Evolutionary conservation across 1,284 basidiomycete species (phyloP), one percentile per base, ranked within the genome.

Genomic region (Erythrobasidium hasegawianum): DNA sequence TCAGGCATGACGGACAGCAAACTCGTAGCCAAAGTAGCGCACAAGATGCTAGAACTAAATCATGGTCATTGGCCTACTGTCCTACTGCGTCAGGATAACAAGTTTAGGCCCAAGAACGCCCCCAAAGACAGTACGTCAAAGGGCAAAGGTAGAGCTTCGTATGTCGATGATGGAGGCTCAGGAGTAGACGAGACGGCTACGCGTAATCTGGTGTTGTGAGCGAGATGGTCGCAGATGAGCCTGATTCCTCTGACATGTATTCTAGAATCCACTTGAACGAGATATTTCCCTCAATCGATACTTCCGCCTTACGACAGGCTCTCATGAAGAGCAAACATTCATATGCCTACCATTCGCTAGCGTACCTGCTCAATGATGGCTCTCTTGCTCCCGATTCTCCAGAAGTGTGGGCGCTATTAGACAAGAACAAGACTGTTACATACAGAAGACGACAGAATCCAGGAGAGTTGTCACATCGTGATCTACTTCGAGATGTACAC

Each of bases 51-150:
- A 2, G 61, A 64, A 41, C 11, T 50, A 16, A 64, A 64, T 50
- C 54, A 64, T 49, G 61, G 61, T 14, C n/a, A 49, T 18, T 64
- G 54, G 53, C 61, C 61, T n/a, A 49, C 54, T 43, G 61, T 64
- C 16, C 41, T 64, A 24, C 24, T 56, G 2, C 33, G 40, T 14
- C 53, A 64, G 18, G 9, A 56, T 16, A 16, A 26, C 7, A 41
- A 39, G 20, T 24, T 61, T 14, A 26, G 26, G 24, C 59, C 18
- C 24, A 13, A 26, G 40, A 24, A n/a, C 53, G 13, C n/a, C n/a
- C n/a, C n/a, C n/a, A n/a, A n/a, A n/a, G n/a, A 7, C 16, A 13
- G 29, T 5, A 16, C 27, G 40, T n/a, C n/a, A n/a, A 64, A 64
- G 39, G 61, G 61, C 54, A 64, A 57, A 57, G 53, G 41, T 16